Base-by-base conservation (phyloP, 2,329 filamentous ascomycete species). In the Geoglossum cookeanum region DNA sequence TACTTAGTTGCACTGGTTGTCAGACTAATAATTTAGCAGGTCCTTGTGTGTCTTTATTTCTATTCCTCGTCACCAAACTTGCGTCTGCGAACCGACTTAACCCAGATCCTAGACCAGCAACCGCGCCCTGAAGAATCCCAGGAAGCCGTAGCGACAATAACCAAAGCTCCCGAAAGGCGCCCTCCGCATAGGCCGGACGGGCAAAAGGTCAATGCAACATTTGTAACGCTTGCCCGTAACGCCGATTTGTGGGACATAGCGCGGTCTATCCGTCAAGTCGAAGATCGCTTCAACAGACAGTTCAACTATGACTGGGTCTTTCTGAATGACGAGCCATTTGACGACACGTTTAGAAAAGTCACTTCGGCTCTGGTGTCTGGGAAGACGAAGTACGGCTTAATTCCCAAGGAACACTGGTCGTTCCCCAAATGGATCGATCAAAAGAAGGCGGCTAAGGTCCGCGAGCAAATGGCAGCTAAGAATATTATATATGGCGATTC, bases 231-330 rank as follows among this genome's bases (percentile, higher is more conserved):
- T 60, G 92, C 92, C 57, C 84, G 92, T 65, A 98, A 98, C 73
- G 78, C 75, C 58, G 92, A 98, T 67, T 74, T 97, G 32, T 98
- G 92, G 92, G 92, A 98, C 55, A 95, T 98, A 67, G 87, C 89
- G 60, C 82, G 88, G 66, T 96, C 90, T 11, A 98, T 98, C 67
- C 87, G 92, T 58, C 87, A 95, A 67, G 83, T 98, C 58, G 92
- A 98, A 72, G 92, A 98, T 71, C 87, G 92, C 67, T 98, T 98
- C 81, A 98, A 98, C 75, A 81, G 83, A 66, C 86, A 91, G 65
- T 97, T 86, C 75, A 84, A 94, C 75, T 98, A 98, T 72, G 91
- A 97, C 69, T 98, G 94, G 94, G 91, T 98, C 56, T 98, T 98
- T 74, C 75, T 98, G 60, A 98, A 98, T 72, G 92, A 98, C 68